Conservation (phyloP, 2,329 filamentous ascomycete genomes). For the Aspergillus nomiae region DNA sequence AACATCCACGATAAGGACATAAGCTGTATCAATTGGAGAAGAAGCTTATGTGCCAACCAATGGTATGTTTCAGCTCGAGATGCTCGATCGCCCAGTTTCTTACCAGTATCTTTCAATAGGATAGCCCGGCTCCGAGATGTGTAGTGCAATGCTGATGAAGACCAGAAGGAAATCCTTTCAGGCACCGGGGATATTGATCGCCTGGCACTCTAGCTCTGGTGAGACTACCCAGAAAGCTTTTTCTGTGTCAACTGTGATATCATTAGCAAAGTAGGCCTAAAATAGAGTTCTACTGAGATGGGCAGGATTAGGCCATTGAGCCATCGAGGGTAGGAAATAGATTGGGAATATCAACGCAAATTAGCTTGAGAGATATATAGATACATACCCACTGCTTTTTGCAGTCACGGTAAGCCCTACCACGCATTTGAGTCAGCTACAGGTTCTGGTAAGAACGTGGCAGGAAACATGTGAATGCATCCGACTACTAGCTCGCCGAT, state of each 20-base stretch:
- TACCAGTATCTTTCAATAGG: background rate
- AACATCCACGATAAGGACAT: background rate
- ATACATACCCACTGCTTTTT: conserved; percentile 84
- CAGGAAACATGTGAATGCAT: too few relatives aligned
- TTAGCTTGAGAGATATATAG: background rate
- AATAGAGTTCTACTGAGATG: background rate
- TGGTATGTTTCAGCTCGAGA: background rate
- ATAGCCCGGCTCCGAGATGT: background rate
- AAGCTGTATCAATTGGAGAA: background rate
- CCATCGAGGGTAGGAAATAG: background rate
- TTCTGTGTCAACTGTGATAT: conserved; percentile 32
- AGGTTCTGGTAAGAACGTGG: background rate
- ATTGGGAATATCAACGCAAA: background rate
- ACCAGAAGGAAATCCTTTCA: background rate
- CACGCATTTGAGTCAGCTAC: background rate
- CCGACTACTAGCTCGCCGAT: background rate
- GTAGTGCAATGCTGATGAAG: background rate
- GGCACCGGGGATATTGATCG: background rate
- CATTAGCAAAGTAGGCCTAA: conserved; percentile 11
- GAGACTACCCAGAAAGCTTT: conserved; percentile 19
- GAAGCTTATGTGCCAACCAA: background rate
- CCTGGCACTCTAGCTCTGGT: background rate
- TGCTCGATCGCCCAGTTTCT: background rate
- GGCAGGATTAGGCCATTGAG: background rate
- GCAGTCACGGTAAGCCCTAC: conserved; percentile 87